Percentiles rank a stretch among this genome's conserved stretches.
Conservation (phyloP, 192 early-diverging fungal genomes). For the Backusella tarrabulga region DNA sequence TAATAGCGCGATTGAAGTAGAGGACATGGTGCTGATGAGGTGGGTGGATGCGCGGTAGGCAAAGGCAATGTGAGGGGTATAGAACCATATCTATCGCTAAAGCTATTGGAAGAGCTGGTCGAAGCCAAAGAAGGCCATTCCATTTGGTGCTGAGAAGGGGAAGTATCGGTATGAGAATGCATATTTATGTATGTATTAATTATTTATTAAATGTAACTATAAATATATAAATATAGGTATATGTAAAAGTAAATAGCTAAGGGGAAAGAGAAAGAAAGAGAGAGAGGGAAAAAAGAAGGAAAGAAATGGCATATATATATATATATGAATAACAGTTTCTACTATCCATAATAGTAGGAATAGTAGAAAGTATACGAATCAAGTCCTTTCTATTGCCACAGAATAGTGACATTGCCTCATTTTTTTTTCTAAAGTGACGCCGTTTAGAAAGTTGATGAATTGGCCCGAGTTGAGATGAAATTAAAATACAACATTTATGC, state of each 20-base stretch:
- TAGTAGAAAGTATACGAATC: not conserved
- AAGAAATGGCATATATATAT: not conserved
- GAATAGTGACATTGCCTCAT: not conserved
- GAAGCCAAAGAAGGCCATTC: not conserved
- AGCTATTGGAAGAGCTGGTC: not conserved
- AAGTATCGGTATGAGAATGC: not conserved
- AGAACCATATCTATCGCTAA: not conserved
- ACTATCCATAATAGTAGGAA: not conserved
- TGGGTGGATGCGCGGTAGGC: not conserved
- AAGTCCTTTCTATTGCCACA: not conserved
- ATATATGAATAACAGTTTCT: not conserved
- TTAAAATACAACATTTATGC: not conserved
- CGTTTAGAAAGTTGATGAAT: not conserved
- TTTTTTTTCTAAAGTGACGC: slow-evolving; percentile 3
- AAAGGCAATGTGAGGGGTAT: not conserved
- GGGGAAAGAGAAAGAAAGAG: not conserved
- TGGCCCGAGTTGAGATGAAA: not conserved
- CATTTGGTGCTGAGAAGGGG: not conserved
- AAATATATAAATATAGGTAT: not conserved
- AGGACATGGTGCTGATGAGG: not conserved
- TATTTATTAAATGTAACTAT: not conserved
- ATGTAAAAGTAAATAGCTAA: not conserved
- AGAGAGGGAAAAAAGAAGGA: not conserved
- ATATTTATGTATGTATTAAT: not conserved
- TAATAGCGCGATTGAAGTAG: not conserved